Conservation (phyloP, 108 stramenopile species). For the Fragilaria radians region DNA sequence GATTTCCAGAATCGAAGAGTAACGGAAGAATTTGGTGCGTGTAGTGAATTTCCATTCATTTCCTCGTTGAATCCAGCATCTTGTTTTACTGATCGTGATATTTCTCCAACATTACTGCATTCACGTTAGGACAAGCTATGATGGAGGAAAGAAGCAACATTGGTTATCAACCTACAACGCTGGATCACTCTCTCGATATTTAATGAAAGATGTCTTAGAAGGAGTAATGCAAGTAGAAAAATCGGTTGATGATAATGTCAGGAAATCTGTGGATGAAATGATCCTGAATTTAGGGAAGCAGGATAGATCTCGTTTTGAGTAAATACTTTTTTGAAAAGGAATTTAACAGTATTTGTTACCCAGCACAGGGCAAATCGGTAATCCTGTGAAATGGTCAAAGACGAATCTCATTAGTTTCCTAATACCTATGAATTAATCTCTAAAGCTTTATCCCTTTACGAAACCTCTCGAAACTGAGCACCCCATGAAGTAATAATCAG, state of each 20-base stretch:
- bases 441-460: too few species aligned
- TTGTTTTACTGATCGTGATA: slow-evolving; percentile 10
- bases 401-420: too few species aligned
- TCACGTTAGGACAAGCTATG: slow-evolving; percentile 46
- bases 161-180: slow-evolving; percentile 18
- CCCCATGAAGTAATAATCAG: too few species aligned
- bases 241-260: not conserved
- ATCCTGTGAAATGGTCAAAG: too few species aligned
- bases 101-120: not conserved
- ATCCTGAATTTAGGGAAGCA: too few species aligned
- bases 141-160: slow-evolving; percentile 45
- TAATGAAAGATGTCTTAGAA: not conserved
- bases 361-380: too few species aligned
- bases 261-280: not conserved
- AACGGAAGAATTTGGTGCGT: slow-evolving; percentile 16
- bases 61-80: slow-evolving; percentile 3
- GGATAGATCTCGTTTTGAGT: too few species aligned
- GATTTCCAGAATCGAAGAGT: slow-evolving; percentile 23
- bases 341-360: too few species aligned
- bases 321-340: too few species aligned
- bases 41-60: not conserved
- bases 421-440: too few species aligned
- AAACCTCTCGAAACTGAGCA: too few species aligned
- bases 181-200: not conserved
- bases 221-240: not conserved